Evolutionary conservation across 148 eudicot genomes (phyloP).

Genomic region (Vaccinium darrowii): DNA sequence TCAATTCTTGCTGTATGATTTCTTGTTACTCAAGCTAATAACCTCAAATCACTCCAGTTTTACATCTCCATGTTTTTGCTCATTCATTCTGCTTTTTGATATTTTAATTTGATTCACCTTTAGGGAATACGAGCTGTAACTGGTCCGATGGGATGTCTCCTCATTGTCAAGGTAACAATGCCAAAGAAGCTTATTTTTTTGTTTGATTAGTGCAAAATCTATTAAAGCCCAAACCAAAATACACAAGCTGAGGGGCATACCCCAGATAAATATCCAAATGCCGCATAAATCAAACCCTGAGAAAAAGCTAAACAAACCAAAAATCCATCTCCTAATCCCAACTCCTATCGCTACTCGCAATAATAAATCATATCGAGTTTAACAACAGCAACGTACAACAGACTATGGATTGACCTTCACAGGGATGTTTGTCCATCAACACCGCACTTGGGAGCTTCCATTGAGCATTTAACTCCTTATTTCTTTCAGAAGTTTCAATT

Average conservation of each 20-base stretch:
- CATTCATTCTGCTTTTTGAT: constrained; percentile 4
- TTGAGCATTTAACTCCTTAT: not conserved
- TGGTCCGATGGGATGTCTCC: constrained; percentile 86
- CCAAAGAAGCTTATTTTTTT: not conserved
- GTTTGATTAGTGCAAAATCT: not conserved
- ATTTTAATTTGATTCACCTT: constrained; percentile 17
- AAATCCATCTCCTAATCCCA: too few species aligned
- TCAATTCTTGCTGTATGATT: constrained; percentile 87
- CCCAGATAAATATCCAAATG: too few species aligned
- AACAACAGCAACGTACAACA: too few species aligned
- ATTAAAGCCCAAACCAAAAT: not conserved
- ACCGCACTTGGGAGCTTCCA: not conserved
- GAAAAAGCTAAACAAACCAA: too few species aligned
- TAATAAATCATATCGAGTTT: too few species aligned
- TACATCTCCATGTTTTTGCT: constrained; percentile 1
- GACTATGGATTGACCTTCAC: not conserved
- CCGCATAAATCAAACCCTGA: too few species aligned
- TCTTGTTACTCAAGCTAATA: constrained; percentile 6
- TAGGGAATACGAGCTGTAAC: constrained; percentile 98
- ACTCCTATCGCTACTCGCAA: too few species aligned
- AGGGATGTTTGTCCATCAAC: not conserved
- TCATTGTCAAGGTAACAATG: constrained; percentile 77
- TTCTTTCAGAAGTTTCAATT: not conserved
- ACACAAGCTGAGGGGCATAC: not conserved
- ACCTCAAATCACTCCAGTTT: not conserved